Evolutionary conservation across 179 eudicot genomes (phyloP).

Genomic region (Heliamphora pulchella): DNA sequence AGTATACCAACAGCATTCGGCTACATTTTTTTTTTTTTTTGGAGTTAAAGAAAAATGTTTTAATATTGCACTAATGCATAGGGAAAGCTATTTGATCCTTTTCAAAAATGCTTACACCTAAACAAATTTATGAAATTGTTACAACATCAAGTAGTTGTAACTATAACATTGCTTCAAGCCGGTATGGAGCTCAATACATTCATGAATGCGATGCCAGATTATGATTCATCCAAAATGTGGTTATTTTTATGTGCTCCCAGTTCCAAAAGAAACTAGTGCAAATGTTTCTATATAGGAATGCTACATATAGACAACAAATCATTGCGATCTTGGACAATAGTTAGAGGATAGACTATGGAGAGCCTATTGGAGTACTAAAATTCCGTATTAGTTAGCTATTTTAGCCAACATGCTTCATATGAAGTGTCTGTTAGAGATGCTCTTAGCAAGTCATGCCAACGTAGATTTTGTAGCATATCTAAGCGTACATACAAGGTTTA

Average conservation of each 20-base stretch:
- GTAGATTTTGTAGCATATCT: neutral
- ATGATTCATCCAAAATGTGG: neutral
- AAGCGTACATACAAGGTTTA: neutral
- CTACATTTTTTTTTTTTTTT: neutral
- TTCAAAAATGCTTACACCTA: neutral
- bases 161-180: neutral
- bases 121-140: neutral
- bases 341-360: no score
- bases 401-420: no score
- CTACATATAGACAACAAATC: neutral
- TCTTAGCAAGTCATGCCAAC: neutral
- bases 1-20: slow-evolving; percentile 9
- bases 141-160: neutral
- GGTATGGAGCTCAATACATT: neutral
- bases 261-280: neutral
- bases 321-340: neutral
- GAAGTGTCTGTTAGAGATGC: neutral
- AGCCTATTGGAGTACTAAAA: no score
- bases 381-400: no score
- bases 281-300: neutral
- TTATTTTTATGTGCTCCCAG: neutral
- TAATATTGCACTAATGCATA: neutral
- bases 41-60: neutral
- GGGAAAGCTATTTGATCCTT: neutral
- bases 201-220: neutral